A percentile compares a stretch with the other conserved stretches of the same genome.
phyloP scores from a whole-genome alignment of 371 early-diverging fungal genomes.

The Funneliformis caledonium region DNA sequence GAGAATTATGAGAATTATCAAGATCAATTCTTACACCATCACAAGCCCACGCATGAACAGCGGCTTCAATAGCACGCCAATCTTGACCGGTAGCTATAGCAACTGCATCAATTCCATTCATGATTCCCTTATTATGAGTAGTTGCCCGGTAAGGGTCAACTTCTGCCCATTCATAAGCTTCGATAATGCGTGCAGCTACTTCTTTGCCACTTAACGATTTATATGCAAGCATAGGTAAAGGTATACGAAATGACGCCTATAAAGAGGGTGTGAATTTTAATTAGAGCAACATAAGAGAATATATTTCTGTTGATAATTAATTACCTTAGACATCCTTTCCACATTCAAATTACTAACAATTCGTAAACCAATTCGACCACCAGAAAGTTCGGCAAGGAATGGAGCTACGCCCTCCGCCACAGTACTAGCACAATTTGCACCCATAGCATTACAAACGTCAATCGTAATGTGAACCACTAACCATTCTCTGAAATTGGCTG shows the following conservation, averaged over 20 bases:
- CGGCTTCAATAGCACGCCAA: slow-evolving; percentile 76
- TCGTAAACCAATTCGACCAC: slow-evolving; percentile 60
- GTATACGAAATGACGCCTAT: slow-evolving; percentile 63
- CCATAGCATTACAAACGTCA: slow-evolving; percentile 78
- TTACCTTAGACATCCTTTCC: slow-evolving; percentile 63
- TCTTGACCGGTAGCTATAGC: slow-evolving; percentile 75
- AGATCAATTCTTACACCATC: slow-evolving; percentile 47
- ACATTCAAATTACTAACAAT: slow-evolving; percentile 67
- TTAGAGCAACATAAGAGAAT: too few species aligned
- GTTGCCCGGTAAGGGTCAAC: slow-evolving; percentile 68
- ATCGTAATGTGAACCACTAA: slow-evolving; percentile 69
- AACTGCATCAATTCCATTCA: slow-evolving; percentile 79
- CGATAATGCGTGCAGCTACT: slow-evolving; percentile 62
- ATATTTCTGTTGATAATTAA: slow-evolving; percentile 21
- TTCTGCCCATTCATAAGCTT: slow-evolving; percentile 70
- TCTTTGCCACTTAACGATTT: slow-evolving; percentile 58
- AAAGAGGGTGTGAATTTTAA: too few species aligned
- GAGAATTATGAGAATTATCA: slow-evolving; percentile 1
- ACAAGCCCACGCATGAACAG: slow-evolving; percentile 66
- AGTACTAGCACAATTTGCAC: slow-evolving; percentile 66
- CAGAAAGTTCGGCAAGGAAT: slow-evolving; percentile 52
- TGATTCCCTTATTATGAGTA: slow-evolving; percentile 78
- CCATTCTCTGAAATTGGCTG: slow-evolving; percentile 51
- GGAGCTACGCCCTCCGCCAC: slow-evolving; percentile 69
- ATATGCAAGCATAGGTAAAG: slow-evolving; percentile 59